A percentile compares a stretch with the other conserved stretches of the same genome.
Evolutionary conservation across 768 basidiomycete genomes (phyloP).

Genomic region (Amyloporia xantha): DNA sequence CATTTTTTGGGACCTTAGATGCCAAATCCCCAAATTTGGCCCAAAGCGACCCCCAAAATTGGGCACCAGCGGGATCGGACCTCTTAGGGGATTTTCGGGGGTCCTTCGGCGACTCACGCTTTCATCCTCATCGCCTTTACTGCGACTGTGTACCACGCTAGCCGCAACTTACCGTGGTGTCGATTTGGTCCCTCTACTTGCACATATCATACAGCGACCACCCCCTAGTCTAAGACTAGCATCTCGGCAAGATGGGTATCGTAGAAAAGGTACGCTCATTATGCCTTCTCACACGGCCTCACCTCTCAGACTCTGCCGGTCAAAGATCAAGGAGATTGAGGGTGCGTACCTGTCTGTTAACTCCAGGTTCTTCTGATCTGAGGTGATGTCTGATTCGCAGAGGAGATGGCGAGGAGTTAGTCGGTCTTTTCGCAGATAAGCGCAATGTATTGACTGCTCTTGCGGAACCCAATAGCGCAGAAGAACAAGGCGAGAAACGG

Average conservation of each 20-base stretch:
- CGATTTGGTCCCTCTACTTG: too few species aligned
- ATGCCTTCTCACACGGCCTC: neutral
- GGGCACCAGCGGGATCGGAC: too few species aligned
- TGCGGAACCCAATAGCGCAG: constrained; percentile 49
- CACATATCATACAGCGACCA: neutral
- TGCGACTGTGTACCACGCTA: too few species aligned
- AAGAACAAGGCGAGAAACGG: constrained; percentile 75
- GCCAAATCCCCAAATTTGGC: too few species aligned
- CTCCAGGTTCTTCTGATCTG: too few species aligned
- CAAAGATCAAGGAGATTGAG: constrained; percentile 92
- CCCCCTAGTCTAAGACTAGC: neutral
- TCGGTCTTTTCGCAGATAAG: constrained; percentile 9
- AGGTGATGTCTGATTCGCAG: too few species aligned
- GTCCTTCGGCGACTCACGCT: too few species aligned
- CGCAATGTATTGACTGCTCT: constrained; percentile 3
- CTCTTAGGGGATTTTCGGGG: too few species aligned
- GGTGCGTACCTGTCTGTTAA: constrained; percentile 47
- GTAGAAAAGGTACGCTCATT: constrained; percentile 73
- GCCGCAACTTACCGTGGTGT: too few species aligned
- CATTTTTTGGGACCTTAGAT: too few species aligned
- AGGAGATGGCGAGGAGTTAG: constrained; percentile 97
- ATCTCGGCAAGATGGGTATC: constrained; percentile 66
- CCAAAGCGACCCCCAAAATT: too few species aligned
- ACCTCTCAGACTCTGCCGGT: neutral
- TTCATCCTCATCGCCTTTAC: too few species aligned